phyloP scores from a whole-genome alignment of 2,329 filamentous ascomycete species.

The Diaporthe australafricana region DNA sequence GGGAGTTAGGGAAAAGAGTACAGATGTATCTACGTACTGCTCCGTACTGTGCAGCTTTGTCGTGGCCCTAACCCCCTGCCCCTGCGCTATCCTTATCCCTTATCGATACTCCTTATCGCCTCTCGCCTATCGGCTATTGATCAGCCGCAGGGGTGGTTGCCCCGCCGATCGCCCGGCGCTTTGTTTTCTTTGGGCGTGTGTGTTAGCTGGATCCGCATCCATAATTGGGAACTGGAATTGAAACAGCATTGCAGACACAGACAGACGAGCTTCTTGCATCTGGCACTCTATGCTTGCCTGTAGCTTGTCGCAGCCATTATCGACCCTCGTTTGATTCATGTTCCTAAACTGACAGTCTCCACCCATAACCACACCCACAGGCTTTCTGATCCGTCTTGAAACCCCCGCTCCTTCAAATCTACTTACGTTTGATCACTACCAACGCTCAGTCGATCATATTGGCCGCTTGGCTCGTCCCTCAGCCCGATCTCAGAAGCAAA shows the following conservation, averaged over 20 bases:
- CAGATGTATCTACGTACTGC: too few species aligned
- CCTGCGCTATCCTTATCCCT: background rate
- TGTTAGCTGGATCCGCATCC: background rate
- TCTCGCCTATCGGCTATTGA: slow-evolving; percentile 7
- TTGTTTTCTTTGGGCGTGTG: slow-evolving; percentile 27
- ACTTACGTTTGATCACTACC: background rate
- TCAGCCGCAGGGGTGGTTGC: slow-evolving; percentile 18
- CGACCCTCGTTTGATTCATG: background rate
- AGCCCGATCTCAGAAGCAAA: background rate
- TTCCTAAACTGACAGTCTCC: slow-evolving; percentile 6
- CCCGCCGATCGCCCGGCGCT: slow-evolving; percentile 28
- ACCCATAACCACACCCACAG: background rate
- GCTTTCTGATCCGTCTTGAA: background rate
- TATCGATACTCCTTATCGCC: too few species aligned
- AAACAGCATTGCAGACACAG: background rate
- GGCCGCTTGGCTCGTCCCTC: background rate
- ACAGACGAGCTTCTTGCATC: background rate
- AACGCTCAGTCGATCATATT: background rate
- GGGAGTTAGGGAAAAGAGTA: too few species aligned
- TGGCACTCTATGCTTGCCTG: background rate
- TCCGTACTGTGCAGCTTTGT: too few species aligned
- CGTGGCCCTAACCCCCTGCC: background rate
- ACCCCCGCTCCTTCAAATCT: background rate
- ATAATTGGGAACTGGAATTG: slow-evolving; percentile 14
- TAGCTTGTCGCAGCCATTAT: slow-evolving; percentile 1